These are phyloP conservation scores for Myxozyma sirexii DNA, from an alignment of 805 yeast species.

Conservation along the genomic window DNA sequence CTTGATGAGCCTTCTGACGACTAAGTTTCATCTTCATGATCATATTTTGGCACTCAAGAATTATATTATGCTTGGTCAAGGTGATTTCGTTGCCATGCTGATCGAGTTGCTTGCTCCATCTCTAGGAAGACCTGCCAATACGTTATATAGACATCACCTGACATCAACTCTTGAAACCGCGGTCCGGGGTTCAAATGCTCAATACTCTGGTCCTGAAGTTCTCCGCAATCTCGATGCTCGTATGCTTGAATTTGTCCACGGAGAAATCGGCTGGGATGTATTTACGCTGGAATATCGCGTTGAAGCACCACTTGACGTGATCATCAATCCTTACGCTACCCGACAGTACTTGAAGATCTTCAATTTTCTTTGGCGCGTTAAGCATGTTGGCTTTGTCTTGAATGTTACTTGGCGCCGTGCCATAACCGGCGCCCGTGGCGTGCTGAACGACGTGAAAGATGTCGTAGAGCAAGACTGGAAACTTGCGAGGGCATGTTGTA, in stretches of 20 bases:
- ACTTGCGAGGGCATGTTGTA: constrained; percentile 35
- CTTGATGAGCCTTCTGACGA: constrained; percentile 54
- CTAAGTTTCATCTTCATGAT: constrained; percentile 51
- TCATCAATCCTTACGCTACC: constrained; percentile 53
- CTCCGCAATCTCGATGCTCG: constrained; percentile 76
- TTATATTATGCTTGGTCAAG: constrained; percentile 68
- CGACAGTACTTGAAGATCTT: constrained; percentile 72
- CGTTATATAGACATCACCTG: constrained; percentile 65
- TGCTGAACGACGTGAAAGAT: constrained; percentile 23
- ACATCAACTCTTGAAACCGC: constrained; percentile 68
- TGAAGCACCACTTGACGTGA: constrained; percentile 55
- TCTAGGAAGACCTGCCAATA: constrained; percentile 63
- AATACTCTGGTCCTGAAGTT: constrained; percentile 45
- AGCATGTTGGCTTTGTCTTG: constrained; percentile 60
- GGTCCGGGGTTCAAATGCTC: constrained; percentile 47
- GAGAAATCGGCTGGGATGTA: constrained; percentile 86
- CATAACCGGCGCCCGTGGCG: constrained; percentile 37
- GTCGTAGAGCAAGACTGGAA: constrained; percentile 36
- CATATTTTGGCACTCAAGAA: constrained; percentile 67
- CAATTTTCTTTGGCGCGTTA: constrained; percentile 80
- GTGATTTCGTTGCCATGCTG: constrained; percentile 78
- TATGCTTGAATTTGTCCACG: constrained; percentile 70
- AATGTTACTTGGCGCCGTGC: constrained; percentile 52
- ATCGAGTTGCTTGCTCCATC: constrained; percentile 56
- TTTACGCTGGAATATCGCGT: constrained; percentile 78